These are phyloP conservation scores for Linderniella brevidens DNA, from an alignment of 257 asterid species.

Conservation along the genomic window DNA sequence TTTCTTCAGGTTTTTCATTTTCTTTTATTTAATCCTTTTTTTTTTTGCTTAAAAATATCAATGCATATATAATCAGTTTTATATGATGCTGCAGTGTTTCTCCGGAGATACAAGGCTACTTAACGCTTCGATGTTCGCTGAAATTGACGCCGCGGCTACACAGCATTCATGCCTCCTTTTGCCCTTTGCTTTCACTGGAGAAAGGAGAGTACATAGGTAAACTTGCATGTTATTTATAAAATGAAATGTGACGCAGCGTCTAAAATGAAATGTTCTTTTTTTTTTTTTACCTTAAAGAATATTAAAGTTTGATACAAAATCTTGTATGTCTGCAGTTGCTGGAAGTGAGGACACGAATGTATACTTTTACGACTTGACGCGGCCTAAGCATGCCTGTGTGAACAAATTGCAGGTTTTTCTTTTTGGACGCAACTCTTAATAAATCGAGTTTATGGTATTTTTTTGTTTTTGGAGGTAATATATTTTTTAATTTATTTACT, in stretches of 20 bases:
- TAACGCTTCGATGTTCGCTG: conserved; percentile 79
- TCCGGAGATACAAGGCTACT: conserved; percentile 74
- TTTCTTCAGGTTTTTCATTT: conserved; percentile 63
- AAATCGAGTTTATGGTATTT: not conserved
- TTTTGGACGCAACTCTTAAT: not conserved
- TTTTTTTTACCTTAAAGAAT: not conserved
- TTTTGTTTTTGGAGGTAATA: no score
- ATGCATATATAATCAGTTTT: conserved; percentile 3
- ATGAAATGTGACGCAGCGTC: not conserved
- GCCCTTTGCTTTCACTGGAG: conserved; percentile 98
- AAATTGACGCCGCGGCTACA: conserved; percentile 70
- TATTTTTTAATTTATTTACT: not conserved
- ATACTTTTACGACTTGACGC: conserved; percentile 83
- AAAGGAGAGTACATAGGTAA: conserved; percentile 93
- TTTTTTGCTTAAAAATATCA: conserved; percentile 6
- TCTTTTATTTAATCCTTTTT: not conserved
- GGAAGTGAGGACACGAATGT: conserved; percentile 97
- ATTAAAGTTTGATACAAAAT: not conserved
- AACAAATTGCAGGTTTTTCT: conserved; percentile 80
- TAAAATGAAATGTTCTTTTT: not conserved
- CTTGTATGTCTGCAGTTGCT: conserved; percentile 39
- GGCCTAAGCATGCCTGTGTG: conserved; percentile 81
- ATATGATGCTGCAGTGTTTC: conserved; percentile 41
- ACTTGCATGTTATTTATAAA: not conserved
- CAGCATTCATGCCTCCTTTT: conserved; percentile 88